These are phyloP conservation scores for Leccinum variicolor DNA, from an alignment of 768 basidiomycete species.

Conservation along the genomic window DNA sequence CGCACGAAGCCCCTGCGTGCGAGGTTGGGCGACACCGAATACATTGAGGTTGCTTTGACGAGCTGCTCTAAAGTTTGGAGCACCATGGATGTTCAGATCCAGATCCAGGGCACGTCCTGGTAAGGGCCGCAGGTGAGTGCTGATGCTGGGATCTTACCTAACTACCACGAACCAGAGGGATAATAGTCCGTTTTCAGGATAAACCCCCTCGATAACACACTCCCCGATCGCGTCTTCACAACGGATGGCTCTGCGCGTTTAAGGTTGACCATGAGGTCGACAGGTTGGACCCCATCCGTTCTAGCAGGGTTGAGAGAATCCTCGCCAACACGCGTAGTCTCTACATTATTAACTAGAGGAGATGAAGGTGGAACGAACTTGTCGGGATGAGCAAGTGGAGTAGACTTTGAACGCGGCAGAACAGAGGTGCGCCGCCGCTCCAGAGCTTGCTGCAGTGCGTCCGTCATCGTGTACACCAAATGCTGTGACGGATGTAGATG, in stretches of 20 bases:
- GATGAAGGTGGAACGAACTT: conserved; percentile 7
- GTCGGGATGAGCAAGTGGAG: conserved; percentile 4
- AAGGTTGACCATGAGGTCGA: conserved; percentile 63
- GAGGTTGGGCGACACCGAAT: conserved; percentile 94
- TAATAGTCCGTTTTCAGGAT: conserved; percentile 94
- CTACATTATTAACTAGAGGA: background rate
- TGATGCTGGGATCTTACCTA: background rate
- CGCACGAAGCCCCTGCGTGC: conserved; percentile 85
- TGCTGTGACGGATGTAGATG: background rate
- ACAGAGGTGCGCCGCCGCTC: background rate
- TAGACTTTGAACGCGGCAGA: conserved; percentile 8
- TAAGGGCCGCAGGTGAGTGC: conserved; percentile 1
- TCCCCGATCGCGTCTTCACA: conserved; percentile 80
- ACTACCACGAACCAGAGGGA: conserved; percentile 55
- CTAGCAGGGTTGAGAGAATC: background rate
- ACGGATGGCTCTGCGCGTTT: conserved; percentile 67
- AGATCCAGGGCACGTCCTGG: conserved; percentile 85
- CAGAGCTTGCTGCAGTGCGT: background rate
- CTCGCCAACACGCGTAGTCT: conserved; percentile 7
- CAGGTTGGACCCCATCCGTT: conserved; percentile 26
- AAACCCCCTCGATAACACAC: conserved; percentile 82
- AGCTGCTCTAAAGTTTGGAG: conserved; percentile 91
- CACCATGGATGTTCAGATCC: conserved; percentile 89
- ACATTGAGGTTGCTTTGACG: conserved; percentile 80
- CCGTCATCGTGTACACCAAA: background rate